Conservation (phyloP, 371 early-diverging fungal species). For the Rhizomucor pusillus region DNA sequence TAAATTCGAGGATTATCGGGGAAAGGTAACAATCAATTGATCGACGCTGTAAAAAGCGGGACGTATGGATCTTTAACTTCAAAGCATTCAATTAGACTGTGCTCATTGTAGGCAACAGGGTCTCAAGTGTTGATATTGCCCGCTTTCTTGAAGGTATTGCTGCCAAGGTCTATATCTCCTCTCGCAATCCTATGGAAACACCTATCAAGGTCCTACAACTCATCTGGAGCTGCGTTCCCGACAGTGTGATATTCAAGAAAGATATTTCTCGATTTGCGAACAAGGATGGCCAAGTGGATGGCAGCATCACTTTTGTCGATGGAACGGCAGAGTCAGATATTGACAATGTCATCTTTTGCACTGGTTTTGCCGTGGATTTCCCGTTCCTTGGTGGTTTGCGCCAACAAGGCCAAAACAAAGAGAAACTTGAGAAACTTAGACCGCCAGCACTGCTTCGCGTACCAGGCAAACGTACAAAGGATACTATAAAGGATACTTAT, state of each 20-base stretch:
- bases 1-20: constrained; percentile 25
- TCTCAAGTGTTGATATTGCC: constrained; percentile 39
- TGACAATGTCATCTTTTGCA: constrained; percentile 64
- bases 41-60: no score
- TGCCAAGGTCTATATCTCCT: constrained; percentile 26
- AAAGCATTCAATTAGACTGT: constrained; percentile 24
- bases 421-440: background rate
- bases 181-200: constrained; percentile 17
- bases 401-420: background rate
- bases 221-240: constrained; percentile 19
- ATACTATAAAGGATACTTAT: constrained; percentile 28
- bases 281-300: constrained; percentile 22
- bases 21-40: constrained; percentile 26
- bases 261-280: constrained; percentile 22
- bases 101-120: constrained; percentile 30
- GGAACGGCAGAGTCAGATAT: constrained; percentile 48
- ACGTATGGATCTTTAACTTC: no score
- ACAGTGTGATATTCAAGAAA: constrained; percentile 16
- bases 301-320: constrained; percentile 51
- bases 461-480: constrained; percentile 11
- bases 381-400: constrained; percentile 45
- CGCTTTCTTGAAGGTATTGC: constrained; percentile 26
- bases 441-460: constrained; percentile 3
- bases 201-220: constrained; percentile 16
- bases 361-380: constrained; percentile 56